Percentiles rank a stretch among this genome's conserved stretches.
Evolutionary conservation across 2,329 filamentous ascomycete species (phyloP).

Genomic region (Pyrenophora tritici-repentis): DNA sequence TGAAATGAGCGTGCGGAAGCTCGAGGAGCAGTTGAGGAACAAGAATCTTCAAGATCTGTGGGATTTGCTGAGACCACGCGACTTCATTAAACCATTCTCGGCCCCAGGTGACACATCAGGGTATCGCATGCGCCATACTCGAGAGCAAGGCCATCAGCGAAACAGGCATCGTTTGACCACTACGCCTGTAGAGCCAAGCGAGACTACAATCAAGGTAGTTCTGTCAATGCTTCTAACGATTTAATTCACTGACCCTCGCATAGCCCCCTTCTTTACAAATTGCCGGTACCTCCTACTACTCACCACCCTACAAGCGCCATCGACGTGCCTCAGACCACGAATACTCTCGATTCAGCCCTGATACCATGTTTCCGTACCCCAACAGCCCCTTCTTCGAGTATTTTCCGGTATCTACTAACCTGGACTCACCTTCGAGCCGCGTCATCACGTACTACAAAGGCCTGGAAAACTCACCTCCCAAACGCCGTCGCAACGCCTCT

Average conservation of each 20-base stretch:
- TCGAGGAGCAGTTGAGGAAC: not conserved
- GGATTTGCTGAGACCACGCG: too few relatives aligned
- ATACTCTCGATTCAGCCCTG: not conserved
- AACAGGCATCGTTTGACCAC: too few relatives aligned
- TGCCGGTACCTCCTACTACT: not conserved
- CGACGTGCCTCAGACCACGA: constrained; percentile 2
- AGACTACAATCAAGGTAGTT: too few relatives aligned
- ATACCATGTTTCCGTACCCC: not conserved
- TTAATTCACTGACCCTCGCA: not conserved
- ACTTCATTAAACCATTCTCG: too few relatives aligned
- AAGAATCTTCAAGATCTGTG: too few relatives aligned
- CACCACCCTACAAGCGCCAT: not conserved
- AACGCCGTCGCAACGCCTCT: constrained; percentile 25
- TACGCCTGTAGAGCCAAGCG: too few relatives aligned
- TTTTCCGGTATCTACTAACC: not conserved
- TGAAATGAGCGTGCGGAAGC: not conserved
- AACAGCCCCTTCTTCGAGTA: constrained; percentile 13
- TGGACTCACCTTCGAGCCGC: constrained; percentile 23
- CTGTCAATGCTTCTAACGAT: too few relatives aligned
- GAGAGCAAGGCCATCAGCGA: too few relatives aligned
- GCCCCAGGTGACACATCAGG: too few relatives aligned
- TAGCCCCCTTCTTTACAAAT: not conserved
- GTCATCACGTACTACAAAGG: constrained; percentile 22
- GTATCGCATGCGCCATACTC: too few relatives aligned
- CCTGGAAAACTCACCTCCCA: constrained; percentile 19